Evolutionary conservation across 2,329 filamentous ascomycete genomes (phyloP).

Genomic region (Immersiporthe knoxdaviesiana): DNA sequence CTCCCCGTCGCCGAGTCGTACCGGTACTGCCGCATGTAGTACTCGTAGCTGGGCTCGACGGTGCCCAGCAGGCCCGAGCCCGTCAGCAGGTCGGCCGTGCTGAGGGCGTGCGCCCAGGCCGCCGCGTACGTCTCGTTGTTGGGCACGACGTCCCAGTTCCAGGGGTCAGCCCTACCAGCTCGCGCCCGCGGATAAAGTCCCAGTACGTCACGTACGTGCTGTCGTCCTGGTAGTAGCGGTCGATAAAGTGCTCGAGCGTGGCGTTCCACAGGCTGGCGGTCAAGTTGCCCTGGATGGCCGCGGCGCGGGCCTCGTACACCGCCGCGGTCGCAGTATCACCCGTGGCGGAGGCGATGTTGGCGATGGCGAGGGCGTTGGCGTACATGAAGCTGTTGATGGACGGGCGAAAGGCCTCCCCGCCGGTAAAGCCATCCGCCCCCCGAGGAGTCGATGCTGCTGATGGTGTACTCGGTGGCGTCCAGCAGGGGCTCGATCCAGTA

Average conservation of each 20-base stretch:
- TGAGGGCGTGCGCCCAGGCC: slow-evolving; percentile 43
- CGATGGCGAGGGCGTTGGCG: slow-evolving; percentile 47
- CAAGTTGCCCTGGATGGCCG: slow-evolving; percentile 41
- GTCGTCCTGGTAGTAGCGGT: slow-evolving; percentile 45
- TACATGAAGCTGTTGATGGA: slow-evolving; percentile 50
- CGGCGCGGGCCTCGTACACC: slow-evolving; percentile 37
- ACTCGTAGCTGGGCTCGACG: slow-evolving; percentile 47
- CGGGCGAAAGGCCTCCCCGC: slow-evolving; percentile 46
- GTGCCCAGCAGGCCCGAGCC: slow-evolving; percentile 43
- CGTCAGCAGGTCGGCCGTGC: slow-evolving; percentile 33
- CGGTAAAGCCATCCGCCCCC: slow-evolving; percentile 46
- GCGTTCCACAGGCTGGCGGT: slow-evolving; percentile 48
- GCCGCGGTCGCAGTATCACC: slow-evolving; percentile 32
- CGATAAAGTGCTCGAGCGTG: slow-evolving; percentile 48
- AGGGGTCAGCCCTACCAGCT: slow-evolving; percentile 48
- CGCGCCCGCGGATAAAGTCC: slow-evolving; percentile 46
- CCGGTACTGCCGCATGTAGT: slow-evolving; percentile 49
- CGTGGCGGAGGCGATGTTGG: slow-evolving; percentile 41
- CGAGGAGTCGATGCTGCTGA: slow-evolving; percentile 47
- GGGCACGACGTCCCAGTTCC: slow-evolving; percentile 47
- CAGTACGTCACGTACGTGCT: slow-evolving; percentile 42
- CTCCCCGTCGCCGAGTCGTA: slow-evolving; percentile 39
- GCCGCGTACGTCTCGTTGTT: slow-evolving; percentile 41
- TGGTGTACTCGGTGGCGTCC: slow-evolving; percentile 50
- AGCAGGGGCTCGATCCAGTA: slow-evolving; percentile 48